These are phyloP conservation scores for Gossypium davidsonii DNA, from an alignment of 441 rosid genomes.

Conservation along the genomic window DNA sequence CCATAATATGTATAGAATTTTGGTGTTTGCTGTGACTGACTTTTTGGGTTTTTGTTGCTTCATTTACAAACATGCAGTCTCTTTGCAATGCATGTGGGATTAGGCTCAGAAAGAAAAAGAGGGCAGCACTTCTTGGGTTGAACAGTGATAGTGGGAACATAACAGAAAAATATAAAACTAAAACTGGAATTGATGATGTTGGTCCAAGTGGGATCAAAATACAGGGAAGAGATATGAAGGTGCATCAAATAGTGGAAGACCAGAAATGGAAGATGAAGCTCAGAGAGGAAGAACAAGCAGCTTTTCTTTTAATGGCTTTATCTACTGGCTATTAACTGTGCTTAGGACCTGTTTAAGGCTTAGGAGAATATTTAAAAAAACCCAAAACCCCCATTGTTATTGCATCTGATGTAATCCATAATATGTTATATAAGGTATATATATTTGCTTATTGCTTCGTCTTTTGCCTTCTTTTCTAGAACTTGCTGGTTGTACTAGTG, in stretches of 20 bases:
- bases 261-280: conserved; percentile 7
- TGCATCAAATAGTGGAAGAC: conserved; percentile 8
- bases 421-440: not conserved
- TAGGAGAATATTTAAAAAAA: too few species aligned
- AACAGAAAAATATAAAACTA: conserved; percentile 17
- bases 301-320: conserved; percentile 37
- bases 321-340: conserved; percentile 12
- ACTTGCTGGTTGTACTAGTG: not conserved
- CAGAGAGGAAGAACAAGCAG: conserved; percentile 39
- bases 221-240: not conserved
- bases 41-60: not conserved
- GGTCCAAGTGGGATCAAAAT: not conserved
- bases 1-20: not conserved
- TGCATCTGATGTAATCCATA: not conserved
- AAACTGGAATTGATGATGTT: not conserved
- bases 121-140: conserved; percentile 14
- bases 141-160: conserved; percentile 9
- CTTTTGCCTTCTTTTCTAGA: not conserved
- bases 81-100: conserved; percentile 65
- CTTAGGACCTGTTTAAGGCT: not conserved
- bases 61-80: conserved; percentile 28
- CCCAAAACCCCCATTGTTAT: not conserved
- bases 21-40: not conserved
- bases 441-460: not conserved
- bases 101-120: conserved; percentile 37